A percentile compares a stretch with the other conserved stretches of the same genome.
Conservation (phyloP, 768 basidiomycete genomes). For the Melanogaster broomeanus region DNA sequence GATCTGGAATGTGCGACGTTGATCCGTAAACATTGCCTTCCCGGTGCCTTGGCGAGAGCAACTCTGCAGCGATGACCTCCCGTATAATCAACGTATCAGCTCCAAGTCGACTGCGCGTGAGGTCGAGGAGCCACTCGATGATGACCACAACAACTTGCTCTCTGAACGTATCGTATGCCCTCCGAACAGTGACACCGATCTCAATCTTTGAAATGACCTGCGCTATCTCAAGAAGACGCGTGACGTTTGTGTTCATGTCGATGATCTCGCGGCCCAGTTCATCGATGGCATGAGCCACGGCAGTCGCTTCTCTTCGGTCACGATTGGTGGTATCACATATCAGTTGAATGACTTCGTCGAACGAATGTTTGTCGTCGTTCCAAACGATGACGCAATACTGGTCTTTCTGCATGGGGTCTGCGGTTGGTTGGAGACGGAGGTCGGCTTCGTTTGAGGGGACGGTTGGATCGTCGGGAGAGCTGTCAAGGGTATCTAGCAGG, state of each 20-base stretch:
- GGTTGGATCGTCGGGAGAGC: constrained; percentile 76
- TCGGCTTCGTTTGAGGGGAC: constrained; percentile 68
- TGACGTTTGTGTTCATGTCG: constrained; percentile 59
- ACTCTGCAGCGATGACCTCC: constrained; percentile 70
- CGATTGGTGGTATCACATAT: constrained; percentile 56
- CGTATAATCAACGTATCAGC: constrained; percentile 66
- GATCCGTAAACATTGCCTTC: constrained; percentile 49
- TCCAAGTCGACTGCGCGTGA: constrained; percentile 71
- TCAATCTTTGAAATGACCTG: constrained; percentile 85
- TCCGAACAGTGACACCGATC: constrained; percentile 85
- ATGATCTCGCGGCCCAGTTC: constrained; percentile 82
- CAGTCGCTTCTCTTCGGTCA: constrained; percentile 56
- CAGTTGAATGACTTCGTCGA: constrained; percentile 81
- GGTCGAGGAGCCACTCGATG: constrained; percentile 83
- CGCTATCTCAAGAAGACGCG: constrained; percentile 72
- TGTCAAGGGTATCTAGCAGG: constrained; percentile 79
- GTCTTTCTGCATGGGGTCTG: constrained; percentile 78
- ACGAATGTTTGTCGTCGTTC: constrained; percentile 98
- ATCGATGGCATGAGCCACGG: constrained; percentile 64
- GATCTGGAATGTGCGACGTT: constrained; percentile 37
- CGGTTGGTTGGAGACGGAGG: constrained; percentile 70
- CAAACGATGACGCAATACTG: constrained; percentile 83
- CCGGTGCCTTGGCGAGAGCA: constrained; percentile 61
- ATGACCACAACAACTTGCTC: constrained; percentile 84
- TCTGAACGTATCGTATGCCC: constrained; percentile 84